A percentile compares a stretch with the other conserved stretches of the same genome.
phyloP scores from a whole-genome alignment of 1,139 yeast genomes.

The Geotrichum candidum region DNA sequence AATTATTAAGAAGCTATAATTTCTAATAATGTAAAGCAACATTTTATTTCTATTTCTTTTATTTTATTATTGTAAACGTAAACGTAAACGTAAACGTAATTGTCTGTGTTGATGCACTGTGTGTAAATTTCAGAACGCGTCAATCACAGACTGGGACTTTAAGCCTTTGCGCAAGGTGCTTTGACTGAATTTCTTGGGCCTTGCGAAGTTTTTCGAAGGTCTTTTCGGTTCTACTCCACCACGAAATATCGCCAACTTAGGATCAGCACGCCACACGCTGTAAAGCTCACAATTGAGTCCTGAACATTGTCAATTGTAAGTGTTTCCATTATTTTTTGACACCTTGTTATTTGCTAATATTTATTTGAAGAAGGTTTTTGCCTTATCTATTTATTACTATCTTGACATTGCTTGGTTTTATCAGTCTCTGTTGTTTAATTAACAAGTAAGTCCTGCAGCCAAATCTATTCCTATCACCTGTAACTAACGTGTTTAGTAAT shows the following conservation, averaged over 20 bases:
- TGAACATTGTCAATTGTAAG: not conserved
- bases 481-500: conserved; percentile 6
- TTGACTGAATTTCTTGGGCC: not conserved
- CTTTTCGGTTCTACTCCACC: not conserved
- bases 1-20: conserved; percentile 5
- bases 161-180: not conserved
- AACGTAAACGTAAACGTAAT: not conserved
- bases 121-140: not conserved
- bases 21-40: not conserved
- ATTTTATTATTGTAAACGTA: not conserved
- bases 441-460: not conserved
- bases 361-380: not conserved
- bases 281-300: not conserved
- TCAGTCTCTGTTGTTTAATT: not conserved
- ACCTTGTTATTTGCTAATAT: not conserved
- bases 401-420: not conserved
- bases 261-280: not conserved
- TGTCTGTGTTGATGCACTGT: not conserved
- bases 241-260: not conserved
- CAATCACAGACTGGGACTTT: not conserved
- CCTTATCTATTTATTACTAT: not conserved
- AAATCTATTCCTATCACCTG: not conserved
- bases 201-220: not conserved
- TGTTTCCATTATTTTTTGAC: not conserved
- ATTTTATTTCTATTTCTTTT: not conserved